Evolutionary conservation across 2,329 filamentous ascomycete species (phyloP), one percentile per base, ranked within the genome.

Genomic region (Cadophora sp.): DNA sequence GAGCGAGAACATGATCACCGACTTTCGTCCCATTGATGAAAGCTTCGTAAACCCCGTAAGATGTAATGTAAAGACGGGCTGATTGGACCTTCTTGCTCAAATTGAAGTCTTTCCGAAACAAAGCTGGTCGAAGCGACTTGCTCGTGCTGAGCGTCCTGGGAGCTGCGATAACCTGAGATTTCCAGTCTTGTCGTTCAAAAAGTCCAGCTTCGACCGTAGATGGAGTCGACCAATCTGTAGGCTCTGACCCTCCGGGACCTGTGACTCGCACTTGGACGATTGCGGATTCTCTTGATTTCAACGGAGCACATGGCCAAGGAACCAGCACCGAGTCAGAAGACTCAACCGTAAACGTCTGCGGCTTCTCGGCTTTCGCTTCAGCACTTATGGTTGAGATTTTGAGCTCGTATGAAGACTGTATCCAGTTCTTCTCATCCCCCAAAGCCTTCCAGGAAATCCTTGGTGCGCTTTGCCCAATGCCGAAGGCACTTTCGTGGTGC

Each of bases 371-470:
- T 7, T 58, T 51, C 33, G 65, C 48, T 50, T 39, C 27, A 13
- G 24, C 4, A 27, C 1, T 69, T 68, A 4, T 67, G 3, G 76
- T 76, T 1, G 69, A 69, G 11, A 84, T 74, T 64, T 84, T 79
- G 3, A 85, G 68, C 4, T 82, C 81, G 51, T 84, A 84, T 8
- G 77, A 73, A 6, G 71, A 76, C 68, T 84, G 83, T 4, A 76
- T 75, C 82, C 82, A 84, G 67, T 81, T 72, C 0, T 74, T 53
- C 8, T 75, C 77, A 7, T 77, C 72, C 1, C 80, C 80, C 3
- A 76, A 75, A 55, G 84, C 83, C 4, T 78, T 71, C 82, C 83
- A 85, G 1, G 82, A 83, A 51, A 85, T 80, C 0, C 83, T 77
- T 9, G 83, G 83, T 11, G 75, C 62, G 0, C 75, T 71, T 63